Base-by-base conservation (phyloP, 176 grass and related monocot species). In the Stipa capillata region DNA sequence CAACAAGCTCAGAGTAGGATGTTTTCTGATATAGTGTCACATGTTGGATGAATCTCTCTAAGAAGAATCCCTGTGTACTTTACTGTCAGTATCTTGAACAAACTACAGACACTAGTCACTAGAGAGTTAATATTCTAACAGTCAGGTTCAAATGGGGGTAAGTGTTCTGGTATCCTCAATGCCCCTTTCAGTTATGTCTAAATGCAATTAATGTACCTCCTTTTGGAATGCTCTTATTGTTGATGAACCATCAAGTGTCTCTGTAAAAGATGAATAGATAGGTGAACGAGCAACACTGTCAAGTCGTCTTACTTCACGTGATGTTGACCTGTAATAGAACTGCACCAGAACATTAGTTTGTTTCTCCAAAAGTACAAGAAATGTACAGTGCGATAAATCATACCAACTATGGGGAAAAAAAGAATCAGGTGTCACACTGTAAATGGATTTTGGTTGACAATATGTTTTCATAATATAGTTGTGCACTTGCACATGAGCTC, bases 271-370 rank as follows among this genome's bases (percentile, higher is more conserved):
- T 83, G 89, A 94, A 88, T 94, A 97, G 37, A 97, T 97, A 87
- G 94, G 95, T 64, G 95, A 97, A 56, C 95, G 95, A 77, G 91
- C 84, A 86, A 97, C 89, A 45, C 95, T 97, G 66, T 97, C 95
- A 40, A 97, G 92, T 80, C 95, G 74, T 47, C 95, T 70, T 65
- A 97, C 86, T 92, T 97, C 95, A 69, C 95, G 95, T 71, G 95
- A 97, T 33, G 95, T 97, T 3, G 91, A 90, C 83, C 95, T 97
- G 55, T 97, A 97, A 86, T 97, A 97, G 73, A 70, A 70, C 66
- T 70, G 66, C 25, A 69, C n/a, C 41, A 15, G 77, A 72, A 62
- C 35, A 56, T 67, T 73, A 78, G 28, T 71, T 91, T 78, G 61
- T 68, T 73, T 73, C 69, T 84, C 25, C 60, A 80, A 11, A 29